Evolutionary conservation across 176 grass and related monocot species (phyloP).

Genomic region (Elaeis guineensis): DNA sequence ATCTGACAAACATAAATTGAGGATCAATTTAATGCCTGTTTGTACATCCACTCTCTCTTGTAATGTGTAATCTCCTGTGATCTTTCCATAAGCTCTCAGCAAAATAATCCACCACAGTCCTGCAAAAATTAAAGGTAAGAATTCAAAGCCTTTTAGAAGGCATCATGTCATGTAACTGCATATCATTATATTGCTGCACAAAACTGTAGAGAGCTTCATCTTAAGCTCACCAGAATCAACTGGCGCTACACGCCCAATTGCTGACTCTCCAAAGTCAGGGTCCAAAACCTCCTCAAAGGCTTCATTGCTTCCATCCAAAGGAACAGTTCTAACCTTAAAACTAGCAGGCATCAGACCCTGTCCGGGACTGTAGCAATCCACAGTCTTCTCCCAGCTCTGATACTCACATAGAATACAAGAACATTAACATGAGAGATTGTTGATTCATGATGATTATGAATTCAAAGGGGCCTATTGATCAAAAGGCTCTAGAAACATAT

Average conservation of each 20-base stretch:
- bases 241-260: slow-evolving; percentile 41
- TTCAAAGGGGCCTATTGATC: no score
- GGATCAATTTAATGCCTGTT: slow-evolving; percentile 33
- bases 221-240: slow-evolving; percentile 40
- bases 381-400: slow-evolving; percentile 44
- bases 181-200: background rate
- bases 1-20: slow-evolving; percentile 40
- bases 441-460: no score
- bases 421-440: background rate
- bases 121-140: slow-evolving; percentile 12
- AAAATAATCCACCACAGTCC: slow-evolving; percentile 51
- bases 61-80: slow-evolving; percentile 39
- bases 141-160: background rate
- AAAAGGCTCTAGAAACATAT: no score
- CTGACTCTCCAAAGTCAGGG: slow-evolving; percentile 47
- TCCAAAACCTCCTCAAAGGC: slow-evolving; percentile 34
- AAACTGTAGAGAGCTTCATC: background rate
- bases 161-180: no score
- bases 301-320: slow-evolving; percentile 28
- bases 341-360: slow-evolving; percentile 42
- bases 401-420: background rate
- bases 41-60: slow-evolving; percentile 44
- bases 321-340: slow-evolving; percentile 37
- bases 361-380: slow-evolving; percentile 47
- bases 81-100: slow-evolving; percentile 47